Base-by-base conservation (phyloP, 805 yeast genomes). In the Ascoidea asiatica region DNA sequence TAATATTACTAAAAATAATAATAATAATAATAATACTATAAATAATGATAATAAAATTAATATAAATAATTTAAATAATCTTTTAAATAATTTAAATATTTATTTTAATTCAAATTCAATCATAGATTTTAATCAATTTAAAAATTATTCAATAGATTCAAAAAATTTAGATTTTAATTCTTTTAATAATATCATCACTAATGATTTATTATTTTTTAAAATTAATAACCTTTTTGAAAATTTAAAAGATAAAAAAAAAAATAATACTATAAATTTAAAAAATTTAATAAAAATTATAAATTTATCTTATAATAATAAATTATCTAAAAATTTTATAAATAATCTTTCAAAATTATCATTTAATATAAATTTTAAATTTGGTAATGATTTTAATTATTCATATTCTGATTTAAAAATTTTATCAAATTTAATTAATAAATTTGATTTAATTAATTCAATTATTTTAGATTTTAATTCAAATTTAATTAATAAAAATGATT, bases 131-230 rank as follows among this genome's bases (percentile, higher is more conserved):
- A 60, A 47, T 56, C 67, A 5, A 62, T 52, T 46, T 19, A 50
- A 48, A 1, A 21, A 37, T 7, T 39, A 21, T 20, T 20, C 19
- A 15, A 17, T 4, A 18, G 38, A 5, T 40, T 56, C 58, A 21
- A 48, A 62, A 11, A 59, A 55, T 46, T 48, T 67, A 29, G 60
- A 64, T 39, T 51, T 67, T 36, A 65, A 64, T 48, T 64, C 70
- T 2, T 50, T 67, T n/a, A 60, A 65, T 3, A 60, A 69, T 0
- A 58, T 67, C 38, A 42, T 67, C n/a, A 69, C 66, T 47, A 62
- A 60, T 52, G 35, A 47, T 49, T 58, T 60, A 35, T 67, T 60
- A 44, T 61, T 67, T 1, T 71, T 67, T 50, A 61, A 62, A 47
- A 59, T 68, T 4, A 58, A 69, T 5, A 53, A 56, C 4, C 59